Percentiles rank a stretch among this genome's conserved stretches.
phyloP scores from a whole-genome alignment of 768 basidiomycete genomes.

The Mycena floridula region DNA sequence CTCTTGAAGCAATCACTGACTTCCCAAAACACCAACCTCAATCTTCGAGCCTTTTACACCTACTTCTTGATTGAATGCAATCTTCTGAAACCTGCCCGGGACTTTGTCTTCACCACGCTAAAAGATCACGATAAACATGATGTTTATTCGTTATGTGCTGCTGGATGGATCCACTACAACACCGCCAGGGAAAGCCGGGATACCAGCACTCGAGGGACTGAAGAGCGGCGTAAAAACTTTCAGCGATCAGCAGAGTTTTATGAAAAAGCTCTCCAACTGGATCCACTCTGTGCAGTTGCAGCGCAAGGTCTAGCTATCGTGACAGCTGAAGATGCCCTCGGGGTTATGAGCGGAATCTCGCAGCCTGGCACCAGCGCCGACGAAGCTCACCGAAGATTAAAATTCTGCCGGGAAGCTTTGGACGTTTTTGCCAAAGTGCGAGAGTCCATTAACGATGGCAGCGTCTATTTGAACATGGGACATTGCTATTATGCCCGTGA shows the following conservation, averaged over 20 bases:
- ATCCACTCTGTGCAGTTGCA: conserved; percentile 84
- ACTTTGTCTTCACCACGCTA: conserved; percentile 86
- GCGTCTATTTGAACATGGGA: conserved; percentile 93
- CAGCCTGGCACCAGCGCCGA: conserved; percentile 43
- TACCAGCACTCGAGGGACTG: conserved; percentile 42
- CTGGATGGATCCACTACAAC: conserved; percentile 81
- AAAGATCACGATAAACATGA: conserved; percentile 86
- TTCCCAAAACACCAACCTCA: conserved; percentile 72
- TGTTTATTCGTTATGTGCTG: conserved; percentile 85
- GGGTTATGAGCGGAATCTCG: conserved; percentile 51
- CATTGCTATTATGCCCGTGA: conserved; percentile 92
- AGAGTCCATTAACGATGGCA: conserved; percentile 75
- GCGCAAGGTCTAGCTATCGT: conserved; percentile 95
- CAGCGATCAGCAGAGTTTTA: conserved; percentile 85
- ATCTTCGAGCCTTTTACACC: conserved; percentile 90
- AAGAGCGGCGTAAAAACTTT: conserved; percentile 76
- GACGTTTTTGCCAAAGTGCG: conserved; percentile 87
- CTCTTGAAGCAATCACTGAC: conserved; percentile 84
- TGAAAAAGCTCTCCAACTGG: conserved; percentile 81
- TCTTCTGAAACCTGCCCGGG: conserved; percentile 65
- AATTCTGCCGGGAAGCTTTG: conserved; percentile 82
- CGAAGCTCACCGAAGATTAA: conserved; percentile 57
- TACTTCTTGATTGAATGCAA: conserved; percentile 85
- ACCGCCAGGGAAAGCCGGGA: conserved; percentile 83
- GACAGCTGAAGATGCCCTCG: conserved; percentile 87